Conservation (phyloP, 148 eudicot genomes). For the Gaultheria prostrata region DNA sequence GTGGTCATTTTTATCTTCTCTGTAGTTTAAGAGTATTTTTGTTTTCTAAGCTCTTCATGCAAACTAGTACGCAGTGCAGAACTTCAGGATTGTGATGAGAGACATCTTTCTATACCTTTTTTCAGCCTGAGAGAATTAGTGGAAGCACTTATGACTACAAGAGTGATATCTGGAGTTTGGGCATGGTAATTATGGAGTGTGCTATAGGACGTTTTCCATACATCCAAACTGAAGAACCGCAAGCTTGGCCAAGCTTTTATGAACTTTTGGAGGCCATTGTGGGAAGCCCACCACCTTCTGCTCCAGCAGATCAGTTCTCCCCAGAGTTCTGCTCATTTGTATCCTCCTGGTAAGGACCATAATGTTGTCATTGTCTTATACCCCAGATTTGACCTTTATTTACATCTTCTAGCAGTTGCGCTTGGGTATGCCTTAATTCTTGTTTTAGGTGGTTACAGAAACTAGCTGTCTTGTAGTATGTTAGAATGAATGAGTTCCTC, state of each 20-base stretch:
- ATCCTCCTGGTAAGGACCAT: constrained; percentile 67
- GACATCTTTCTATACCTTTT: constrained; percentile 10
- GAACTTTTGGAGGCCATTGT: constrained; percentile 89
- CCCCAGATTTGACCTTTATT: neutral
- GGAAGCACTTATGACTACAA: constrained; percentile 90
- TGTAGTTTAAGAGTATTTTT: neutral
- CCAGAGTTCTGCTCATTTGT: constrained; percentile 97
- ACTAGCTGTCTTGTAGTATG: neutral
- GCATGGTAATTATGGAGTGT: constrained; percentile 92
- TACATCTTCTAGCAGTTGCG: neutral
- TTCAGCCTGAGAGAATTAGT: constrained; percentile 93
- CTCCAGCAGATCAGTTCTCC: constrained; percentile 94
- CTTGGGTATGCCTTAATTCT: neutral
- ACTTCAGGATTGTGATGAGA: neutral
- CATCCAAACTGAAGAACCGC: constrained; percentile 80
- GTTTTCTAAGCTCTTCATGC: neutral
- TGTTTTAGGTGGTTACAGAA: neutral
- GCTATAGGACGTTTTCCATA: constrained; percentile 97
- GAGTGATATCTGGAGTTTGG: constrained; percentile 97
- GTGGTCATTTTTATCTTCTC: neutral
- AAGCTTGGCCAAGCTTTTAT: constrained; percentile 75
- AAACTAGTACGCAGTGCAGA: neutral
- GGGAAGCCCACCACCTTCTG: constrained; percentile 79
- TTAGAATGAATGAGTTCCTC: neutral
- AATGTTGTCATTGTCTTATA: neutral